These are phyloP conservation scores for Sugiyamaella japonica DNA, from an alignment of 1,139 yeast species.

Conservation along the genomic window DNA sequence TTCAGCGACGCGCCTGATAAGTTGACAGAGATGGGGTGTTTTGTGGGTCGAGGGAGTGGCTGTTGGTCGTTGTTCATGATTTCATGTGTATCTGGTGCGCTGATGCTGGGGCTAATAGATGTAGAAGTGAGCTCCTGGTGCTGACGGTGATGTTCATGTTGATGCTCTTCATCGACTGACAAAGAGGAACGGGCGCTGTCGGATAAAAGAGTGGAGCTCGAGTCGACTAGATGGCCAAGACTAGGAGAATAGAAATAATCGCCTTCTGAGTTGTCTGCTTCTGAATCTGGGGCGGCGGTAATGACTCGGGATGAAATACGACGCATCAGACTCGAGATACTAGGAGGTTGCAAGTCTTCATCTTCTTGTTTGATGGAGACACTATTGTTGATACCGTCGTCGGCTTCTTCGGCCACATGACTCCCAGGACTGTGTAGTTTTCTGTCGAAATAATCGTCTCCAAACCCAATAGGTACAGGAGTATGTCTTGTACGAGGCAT, in stretches of 20 bases:
- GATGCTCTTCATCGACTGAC: background rate
- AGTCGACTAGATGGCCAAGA: background rate
- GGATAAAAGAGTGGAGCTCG: constrained; percentile 1
- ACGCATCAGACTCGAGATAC: constrained; percentile 8
- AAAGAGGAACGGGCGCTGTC: background rate
- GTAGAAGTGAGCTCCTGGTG: background rate
- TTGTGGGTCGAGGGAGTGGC: background rate
- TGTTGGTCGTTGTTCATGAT: background rate
- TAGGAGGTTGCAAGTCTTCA: background rate
- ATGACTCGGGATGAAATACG: constrained; percentile 11
- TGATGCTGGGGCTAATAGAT: background rate
- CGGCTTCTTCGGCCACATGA: background rate
- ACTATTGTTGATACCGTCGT: background rate
- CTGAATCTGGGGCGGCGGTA: constrained; percentile 8
- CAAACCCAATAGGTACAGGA: background rate
- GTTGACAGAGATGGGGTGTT: background rate
- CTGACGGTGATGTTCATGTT: too few relatives aligned
- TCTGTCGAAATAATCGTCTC: background rate
- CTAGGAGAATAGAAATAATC: constrained; percentile 4
- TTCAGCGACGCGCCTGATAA: constrained; percentile 30
- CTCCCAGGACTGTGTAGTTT: too few relatives aligned
- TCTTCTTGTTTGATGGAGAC: background rate
- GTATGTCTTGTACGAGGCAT: background rate
- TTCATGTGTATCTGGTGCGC: background rate
- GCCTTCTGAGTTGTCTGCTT: background rate